A percentile compares a stretch with the other conserved stretches of the same genome.
These are phyloP conservation scores for Fraxinus platypoda DNA, from an alignment of 305 asterid genomes.

Conservation along the genomic window DNA sequence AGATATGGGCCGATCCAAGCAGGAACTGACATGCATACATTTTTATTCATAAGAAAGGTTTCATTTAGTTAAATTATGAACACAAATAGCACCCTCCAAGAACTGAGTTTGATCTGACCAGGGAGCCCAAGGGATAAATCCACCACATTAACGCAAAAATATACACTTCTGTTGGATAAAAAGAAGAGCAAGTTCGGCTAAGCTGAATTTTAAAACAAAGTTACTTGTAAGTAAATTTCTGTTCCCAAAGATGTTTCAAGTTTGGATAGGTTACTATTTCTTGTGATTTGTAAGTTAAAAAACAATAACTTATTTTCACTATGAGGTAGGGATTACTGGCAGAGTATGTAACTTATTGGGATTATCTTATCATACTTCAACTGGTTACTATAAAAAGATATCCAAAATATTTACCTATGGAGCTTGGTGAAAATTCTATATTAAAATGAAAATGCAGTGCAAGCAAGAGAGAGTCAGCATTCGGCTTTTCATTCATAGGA, in stretches of 20 bases:
- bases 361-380: neutral
- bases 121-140: neutral
- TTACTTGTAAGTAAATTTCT: neutral
- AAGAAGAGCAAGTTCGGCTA: neutral
- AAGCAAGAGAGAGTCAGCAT: neutral
- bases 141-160: neutral
- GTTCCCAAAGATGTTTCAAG: neutral
- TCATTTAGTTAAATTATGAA: neutral
- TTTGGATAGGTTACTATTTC: neutral
- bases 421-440: neutral
- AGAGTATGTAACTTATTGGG: neutral
- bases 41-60: constrained; percentile 10
- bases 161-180: neutral
- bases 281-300: neutral
- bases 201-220: neutral
- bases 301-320: neutral
- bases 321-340: neutral
- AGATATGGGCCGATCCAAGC: constrained; percentile 79
- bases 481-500: too few species aligned
- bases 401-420: neutral
- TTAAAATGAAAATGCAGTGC: neutral
- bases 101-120: neutral
- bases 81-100: neutral
- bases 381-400: neutral
- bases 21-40: constrained; percentile 61